Conservation (phyloP, 1,284 basidiomycete species). For the Ganoderma multipileum region DNA sequence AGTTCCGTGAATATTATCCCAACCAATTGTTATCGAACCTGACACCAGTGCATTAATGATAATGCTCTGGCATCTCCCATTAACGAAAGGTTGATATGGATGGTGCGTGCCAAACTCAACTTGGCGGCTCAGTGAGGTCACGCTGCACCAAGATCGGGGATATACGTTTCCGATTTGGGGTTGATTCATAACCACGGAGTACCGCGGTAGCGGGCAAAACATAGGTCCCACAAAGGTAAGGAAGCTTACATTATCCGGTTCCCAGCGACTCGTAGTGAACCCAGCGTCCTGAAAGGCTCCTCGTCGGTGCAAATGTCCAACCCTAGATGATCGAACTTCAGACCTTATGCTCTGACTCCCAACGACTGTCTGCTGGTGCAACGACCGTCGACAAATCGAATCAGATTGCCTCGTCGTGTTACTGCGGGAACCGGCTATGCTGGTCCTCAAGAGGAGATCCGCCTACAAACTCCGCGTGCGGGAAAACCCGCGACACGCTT, state of each 20-base stretch:
- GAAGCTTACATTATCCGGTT: neutral
- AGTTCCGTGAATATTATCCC: neutral
- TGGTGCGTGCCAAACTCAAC: neutral
- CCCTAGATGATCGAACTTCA: neutral
- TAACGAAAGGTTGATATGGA: neutral
- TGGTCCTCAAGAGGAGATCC: neutral
- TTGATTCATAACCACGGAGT: neutral
- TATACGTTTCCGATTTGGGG: neutral
- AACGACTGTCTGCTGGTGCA: neutral
- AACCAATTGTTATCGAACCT: neutral
- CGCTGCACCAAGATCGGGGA: neutral
- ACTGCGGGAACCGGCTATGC: neutral
- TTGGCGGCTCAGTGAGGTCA: neutral
- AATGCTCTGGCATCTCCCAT: too few relatives aligned
- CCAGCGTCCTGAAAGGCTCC: too few relatives aligned
- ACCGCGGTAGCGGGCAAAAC: neutral
- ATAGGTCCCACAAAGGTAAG: neutral
- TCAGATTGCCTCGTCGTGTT: neutral
- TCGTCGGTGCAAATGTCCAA: too few relatives aligned
- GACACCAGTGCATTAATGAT: too few relatives aligned
- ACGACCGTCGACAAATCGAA: neutral
- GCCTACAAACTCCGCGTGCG: neutral
- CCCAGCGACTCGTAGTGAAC: neutral
- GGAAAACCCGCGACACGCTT: neutral
- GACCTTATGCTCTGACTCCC: neutral